Conservation (phyloP, 805 yeast species). For the Nakazawaea pomicola region DNA sequence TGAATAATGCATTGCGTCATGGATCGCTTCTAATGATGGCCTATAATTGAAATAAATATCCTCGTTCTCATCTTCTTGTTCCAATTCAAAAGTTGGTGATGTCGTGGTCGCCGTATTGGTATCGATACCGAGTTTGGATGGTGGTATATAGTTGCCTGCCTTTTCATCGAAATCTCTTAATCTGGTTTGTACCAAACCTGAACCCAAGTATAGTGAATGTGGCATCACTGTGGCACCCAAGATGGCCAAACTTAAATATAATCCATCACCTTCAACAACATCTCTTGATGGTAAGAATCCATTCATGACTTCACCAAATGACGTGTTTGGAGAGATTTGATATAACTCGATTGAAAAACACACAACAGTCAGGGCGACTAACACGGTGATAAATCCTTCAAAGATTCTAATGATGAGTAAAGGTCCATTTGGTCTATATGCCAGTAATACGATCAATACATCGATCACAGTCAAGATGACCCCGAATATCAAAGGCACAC, state of each 20-base stretch:
- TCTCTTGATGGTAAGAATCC: constrained; percentile 73
- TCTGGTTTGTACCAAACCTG: constrained; percentile 84
- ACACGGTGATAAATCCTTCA: constrained; percentile 65
- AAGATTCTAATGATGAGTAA: constrained; percentile 71
- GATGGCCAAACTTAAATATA: constrained; percentile 75
- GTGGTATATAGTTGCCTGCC: constrained; percentile 15
- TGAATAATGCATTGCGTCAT: constrained; percentile 66
- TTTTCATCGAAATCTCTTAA: constrained; percentile 66
- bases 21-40: constrained; percentile 72
- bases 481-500: constrained; percentile 70
- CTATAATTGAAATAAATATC: constrained; percentile 43
- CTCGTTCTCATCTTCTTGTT: constrained; percentile 23
- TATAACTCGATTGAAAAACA: constrained; percentile 72
- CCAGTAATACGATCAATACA: constrained; percentile 71
- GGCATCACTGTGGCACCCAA: constrained; percentile 97
- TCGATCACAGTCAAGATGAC: constrained; percentile 77
- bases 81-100: constrained; percentile 17
- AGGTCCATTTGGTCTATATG: constrained; percentile 73
- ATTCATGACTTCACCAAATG: constrained; percentile 39
- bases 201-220: constrained; percentile 78
- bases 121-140: neutral
- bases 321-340: constrained; percentile 50
- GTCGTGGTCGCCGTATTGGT: no score
- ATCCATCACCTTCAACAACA: constrained; percentile 55
- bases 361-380: constrained; percentile 68